Evolutionary conservation across 2,329 filamentous ascomycete genomes (phyloP), one percentile per base, ranked within the genome.

Genomic region (Dactylellina parvicollis): DNA sequence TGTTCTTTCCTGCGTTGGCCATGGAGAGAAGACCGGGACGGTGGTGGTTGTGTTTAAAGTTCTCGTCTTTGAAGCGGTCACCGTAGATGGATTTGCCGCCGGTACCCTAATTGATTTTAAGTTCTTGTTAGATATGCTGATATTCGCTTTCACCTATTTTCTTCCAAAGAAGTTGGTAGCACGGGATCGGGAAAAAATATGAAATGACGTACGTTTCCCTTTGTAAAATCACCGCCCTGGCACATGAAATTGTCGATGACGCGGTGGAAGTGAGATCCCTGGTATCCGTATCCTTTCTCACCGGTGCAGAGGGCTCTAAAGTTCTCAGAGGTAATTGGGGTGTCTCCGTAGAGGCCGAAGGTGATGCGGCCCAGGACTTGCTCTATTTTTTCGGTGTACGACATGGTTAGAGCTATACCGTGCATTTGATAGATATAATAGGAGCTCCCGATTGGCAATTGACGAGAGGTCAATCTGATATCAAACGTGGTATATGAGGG

Each of bases 1-100:
- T 98, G 90, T 98, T 96, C 80, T 90, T 90, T 78, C 92, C 92
- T 79, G 92, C 91, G 84, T 96, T 96, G 82, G 92, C 92, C 92
- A 96, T 96, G 83, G 92, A 96, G 77, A 96, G 87, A 78, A 93
- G 86, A 85, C 89, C 91, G 75, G 90, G 89, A 79, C 85, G 84
- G 82, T 82, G 83, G 88, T 96, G 92, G 85, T 87, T 88, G 77
- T 85, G 80, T 75, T 83, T 80, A 86, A 96, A 96, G 89, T 96
- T 96, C 89, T 96, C 92, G 81, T 96, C 92, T 79, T 88, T 84
- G 81, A 96, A 96, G 87, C 94, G 95, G 84, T 96, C 91, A 79
- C 92, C 92, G 83, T 96, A 96, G 87, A 96, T 96, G 82, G 91
- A 96, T 84, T 90, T 91, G 83, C 92, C 92, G 84, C 92, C 92